These are phyloP conservation scores for Solanum chiquidenum DNA, from an alignment of 257 asterid species.

Conservation along the genomic window DNA sequence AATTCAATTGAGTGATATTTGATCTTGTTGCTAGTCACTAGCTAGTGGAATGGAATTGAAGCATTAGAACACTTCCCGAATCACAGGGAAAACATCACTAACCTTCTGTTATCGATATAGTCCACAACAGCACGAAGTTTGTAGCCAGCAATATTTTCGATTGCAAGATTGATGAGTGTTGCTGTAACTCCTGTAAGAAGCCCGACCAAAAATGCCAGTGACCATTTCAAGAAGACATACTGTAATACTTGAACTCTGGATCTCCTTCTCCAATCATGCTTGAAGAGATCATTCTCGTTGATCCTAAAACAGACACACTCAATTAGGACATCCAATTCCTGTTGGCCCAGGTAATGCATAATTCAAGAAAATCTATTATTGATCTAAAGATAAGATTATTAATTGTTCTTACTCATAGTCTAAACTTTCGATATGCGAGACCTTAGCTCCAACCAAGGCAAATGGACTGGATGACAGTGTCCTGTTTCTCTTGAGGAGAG, in stretches of 20 bases:
- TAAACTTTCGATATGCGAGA: slow-evolving; percentile 82
- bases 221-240: slow-evolving; percentile 71
- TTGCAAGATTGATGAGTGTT: slow-evolving; percentile 76
- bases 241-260: slow-evolving; percentile 66
- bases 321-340: not conserved
- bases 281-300: slow-evolving; percentile 88
- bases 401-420: slow-evolving; percentile 72
- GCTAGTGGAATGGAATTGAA: not conserved
- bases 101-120: slow-evolving; percentile 69
- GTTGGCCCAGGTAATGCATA: not conserved
- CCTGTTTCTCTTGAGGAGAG: slow-evolving; percentile 55
- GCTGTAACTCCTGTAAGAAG: slow-evolving; percentile 86
- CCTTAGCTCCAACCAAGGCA: slow-evolving; percentile 81
- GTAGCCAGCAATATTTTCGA: slow-evolving; percentile 88
- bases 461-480: slow-evolving; percentile 55
- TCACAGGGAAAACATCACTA: not conserved
- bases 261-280: slow-evolving; percentile 98
- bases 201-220: slow-evolving; percentile 75
- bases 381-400: not conserved
- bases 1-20: not conserved
- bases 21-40: not conserved
- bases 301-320: slow-evolving; percentile 34
- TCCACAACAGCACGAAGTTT: slow-evolving; percentile 56
- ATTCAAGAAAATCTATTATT: not conserved
- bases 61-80: not conserved